Base-by-base conservation (phyloP, 2,329 filamentous ascomycete species). In the Fusarium heterosporum region DNA sequence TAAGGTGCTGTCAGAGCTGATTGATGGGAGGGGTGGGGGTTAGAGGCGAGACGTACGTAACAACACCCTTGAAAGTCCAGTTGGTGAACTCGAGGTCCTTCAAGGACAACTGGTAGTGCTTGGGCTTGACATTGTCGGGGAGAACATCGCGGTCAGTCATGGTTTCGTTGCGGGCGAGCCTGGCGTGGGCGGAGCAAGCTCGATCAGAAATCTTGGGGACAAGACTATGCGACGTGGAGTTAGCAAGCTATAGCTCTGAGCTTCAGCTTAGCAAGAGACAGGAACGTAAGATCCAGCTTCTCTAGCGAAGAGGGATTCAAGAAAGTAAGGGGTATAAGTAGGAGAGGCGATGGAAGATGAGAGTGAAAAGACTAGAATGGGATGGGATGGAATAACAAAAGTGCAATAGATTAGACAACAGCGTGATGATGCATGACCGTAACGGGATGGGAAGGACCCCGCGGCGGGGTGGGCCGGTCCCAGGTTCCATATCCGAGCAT, bases 21-120 rank as follows among this genome's bases (percentile, higher is more conserved):
- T 34, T 55, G 48, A 51, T 34, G 55, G 48, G 55, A 45, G 29
- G 26, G 41, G 28, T 64, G 54, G 63, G 62, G 48, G 48, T 47
- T 51, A 55, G 43, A 36, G 26, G 36, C 39, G 36, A 50, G 36
- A 75, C 83, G 64, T 79, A 86, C 84, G 78, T 79, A 64, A 97
- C 92, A 19, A 85, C 89, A 69, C 96, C 96, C 81, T 95, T 88
- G 82, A 95, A 99, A 61, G 86, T 88, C 89, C 87, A 89, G 53
- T 80, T 79, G 61, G 81, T 80, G 70, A 95, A 97, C 61, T 97
- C 90, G 67, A 99, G 82, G 72, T 96, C 90, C 75, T 85, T 88
- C 72, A 99, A 86, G 55, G 90, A 93, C 69, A 99, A 84, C 74
- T 87, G 84, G 81, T 99, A 99, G 82, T 98, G 93, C 65, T 84